Base-by-base conservation (phyloP, 2,329 filamentous ascomycete species). In the Akanthomyces dipterigenus region DNA sequence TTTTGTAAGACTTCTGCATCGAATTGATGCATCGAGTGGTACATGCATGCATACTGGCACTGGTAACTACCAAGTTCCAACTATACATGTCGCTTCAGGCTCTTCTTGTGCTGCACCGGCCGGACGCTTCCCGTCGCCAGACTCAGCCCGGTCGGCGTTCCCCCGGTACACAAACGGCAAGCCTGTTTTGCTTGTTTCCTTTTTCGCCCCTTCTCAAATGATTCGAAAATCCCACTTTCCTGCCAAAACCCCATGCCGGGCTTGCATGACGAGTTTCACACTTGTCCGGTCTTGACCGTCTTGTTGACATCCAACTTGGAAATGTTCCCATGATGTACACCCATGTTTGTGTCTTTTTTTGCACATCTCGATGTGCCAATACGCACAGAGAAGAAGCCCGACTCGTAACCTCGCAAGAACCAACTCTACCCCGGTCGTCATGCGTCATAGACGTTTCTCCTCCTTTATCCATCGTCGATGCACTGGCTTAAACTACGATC, bases 181-280 rank as follows among this genome's bases (percentile, higher is more conserved):
- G 20, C 24, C 28, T 58, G 22, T 59, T 50, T 51, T 51, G 34
- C 36, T 51, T 59, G n/a, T n/a, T 59, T 50, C 16, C 36, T 51
- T 50, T 31, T 31, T 59, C 42, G 14, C 36, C 22, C 18, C 26
- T 40, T 16, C 28, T 28, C 31, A 36, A 16, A 45, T 38, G 45
- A 57, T 49, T 31, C 36, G 24, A 42, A 20, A 38, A 45, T 50
- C 34, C 45, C 55, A 49, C 16, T 34, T 34, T 34, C 7, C 31
- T 34, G 31, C 31, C 31, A 8, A 34, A 34, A 9, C 8, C n/a
- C 16, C 22, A 55, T 55, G 24, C 24, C 38, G 42, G 43, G 14
- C 34, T 58, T 53, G 56, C 46, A 60, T 53, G 22, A 50, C 38
- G 48, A 24, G 40, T 60, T 60, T 60, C 40, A 60, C 28, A 46